These are phyloP conservation scores for Talaromyces nanjingensis DNA, from an alignment of 495 filamentous ascomycete species.

Conservation along the genomic window DNA sequence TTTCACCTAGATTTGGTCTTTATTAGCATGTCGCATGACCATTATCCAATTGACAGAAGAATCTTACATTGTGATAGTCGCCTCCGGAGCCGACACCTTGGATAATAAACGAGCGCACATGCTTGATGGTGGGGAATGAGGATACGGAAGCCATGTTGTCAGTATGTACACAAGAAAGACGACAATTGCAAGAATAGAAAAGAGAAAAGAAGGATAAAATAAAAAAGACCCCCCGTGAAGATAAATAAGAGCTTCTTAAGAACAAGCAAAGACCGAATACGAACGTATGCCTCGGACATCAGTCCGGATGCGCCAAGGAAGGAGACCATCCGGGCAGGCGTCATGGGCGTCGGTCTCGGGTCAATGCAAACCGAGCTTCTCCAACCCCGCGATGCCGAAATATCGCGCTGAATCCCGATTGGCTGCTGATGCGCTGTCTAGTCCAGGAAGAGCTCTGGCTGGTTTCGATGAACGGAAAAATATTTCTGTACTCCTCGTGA, in stretches of 20 bases:
- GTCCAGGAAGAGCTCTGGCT: not conserved
- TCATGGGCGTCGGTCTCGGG: not conserved
- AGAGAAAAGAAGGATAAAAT: not conserved
- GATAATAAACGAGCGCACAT: conserved; percentile 72
- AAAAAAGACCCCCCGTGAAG: not conserved
- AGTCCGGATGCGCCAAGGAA: not conserved
- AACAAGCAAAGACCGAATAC: no score
- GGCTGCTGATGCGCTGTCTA: not conserved
- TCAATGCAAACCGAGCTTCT: conserved; percentile 2
- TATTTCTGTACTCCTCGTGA: not conserved
- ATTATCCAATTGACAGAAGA: not conserved
- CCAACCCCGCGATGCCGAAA: conserved; percentile 4
- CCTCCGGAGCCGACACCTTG: conserved; percentile 83
- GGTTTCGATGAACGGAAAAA: not conserved
- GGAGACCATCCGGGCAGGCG: not conserved
- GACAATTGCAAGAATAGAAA: not conserved
- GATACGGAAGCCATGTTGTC: conserved; percentile 28
- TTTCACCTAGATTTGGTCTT: conserved; percentile 43
- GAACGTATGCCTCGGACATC: not conserved
- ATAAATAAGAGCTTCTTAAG: not conserved
- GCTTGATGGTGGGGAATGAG: conserved; percentile 58
- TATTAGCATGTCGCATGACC: not conserved
- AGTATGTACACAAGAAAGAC: not conserved
- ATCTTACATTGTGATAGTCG: conserved; percentile 81
- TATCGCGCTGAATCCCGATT: not conserved